Conservation (phyloP, 2,329 filamentous ascomycete species). For the Aspergillus luchuensis region DNA sequence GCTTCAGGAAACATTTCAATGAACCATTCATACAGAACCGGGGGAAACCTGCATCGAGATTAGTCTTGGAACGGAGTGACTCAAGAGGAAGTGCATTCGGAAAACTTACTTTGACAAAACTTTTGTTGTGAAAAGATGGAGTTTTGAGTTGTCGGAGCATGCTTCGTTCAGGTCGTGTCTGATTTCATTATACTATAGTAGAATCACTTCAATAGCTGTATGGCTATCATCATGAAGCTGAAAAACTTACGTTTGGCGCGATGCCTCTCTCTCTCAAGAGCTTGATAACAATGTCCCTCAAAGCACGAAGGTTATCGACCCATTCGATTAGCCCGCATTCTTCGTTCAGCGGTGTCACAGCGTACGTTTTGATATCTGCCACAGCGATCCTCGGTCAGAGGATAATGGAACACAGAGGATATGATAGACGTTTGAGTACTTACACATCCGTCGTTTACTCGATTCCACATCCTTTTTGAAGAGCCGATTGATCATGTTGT, state of each 20-base stretch:
- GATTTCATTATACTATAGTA: conserved; percentile 67
- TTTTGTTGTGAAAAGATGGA: conserved; percentile 69
- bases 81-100: not conserved
- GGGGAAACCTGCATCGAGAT: conserved; percentile 63
- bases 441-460: conserved; percentile 78
- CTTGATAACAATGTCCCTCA: conserved; percentile 83
- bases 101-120: conserved; percentile 51
- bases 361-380: conserved; percentile 85
- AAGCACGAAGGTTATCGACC: conserved; percentile 93
- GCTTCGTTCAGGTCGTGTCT: conserved; percentile 64
- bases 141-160: conserved; percentile 63
- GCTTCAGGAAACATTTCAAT: conserved; percentile 92
- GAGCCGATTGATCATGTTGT: conserved; percentile 94
- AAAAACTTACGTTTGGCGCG: conserved; percentile 46
- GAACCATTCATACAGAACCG: conserved; percentile 92
- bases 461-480: conserved; percentile 89
- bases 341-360: conserved; percentile 93
- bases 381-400: not conserved
- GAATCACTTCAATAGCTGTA: conserved; percentile 4
- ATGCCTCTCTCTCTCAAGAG: conserved; percentile 77
- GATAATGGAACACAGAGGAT: not conserved
- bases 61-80: conserved; percentile 5
- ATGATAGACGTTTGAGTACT: conserved; percentile 16
- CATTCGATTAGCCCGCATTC: conserved; percentile 98
- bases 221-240: not conserved